These are phyloP conservation scores for Aspergillus fischeri DNA, from an alignment of 2,329 filamentous ascomycete genomes.

Conservation along the genomic window DNA sequence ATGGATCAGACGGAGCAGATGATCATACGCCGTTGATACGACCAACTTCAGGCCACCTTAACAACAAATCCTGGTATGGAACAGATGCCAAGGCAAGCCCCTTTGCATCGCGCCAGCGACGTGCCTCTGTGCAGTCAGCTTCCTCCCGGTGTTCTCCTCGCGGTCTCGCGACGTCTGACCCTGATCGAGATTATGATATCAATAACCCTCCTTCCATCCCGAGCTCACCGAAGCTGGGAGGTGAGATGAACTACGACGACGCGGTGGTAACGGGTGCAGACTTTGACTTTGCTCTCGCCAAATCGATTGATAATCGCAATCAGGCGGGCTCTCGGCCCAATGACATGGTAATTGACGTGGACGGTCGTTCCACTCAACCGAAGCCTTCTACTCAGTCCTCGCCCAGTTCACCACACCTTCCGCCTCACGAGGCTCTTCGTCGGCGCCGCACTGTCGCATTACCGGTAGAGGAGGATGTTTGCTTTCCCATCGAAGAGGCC, in stretches of 20 bases:
- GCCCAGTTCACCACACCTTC: constrained; percentile 36
- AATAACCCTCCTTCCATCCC: constrained; percentile 64
- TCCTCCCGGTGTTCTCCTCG: constrained; percentile 29
- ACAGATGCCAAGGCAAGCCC: constrained; percentile 26
- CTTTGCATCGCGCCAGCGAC: constrained; percentile 22
- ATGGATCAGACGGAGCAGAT: constrained; percentile 33
- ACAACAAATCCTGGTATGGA: constrained; percentile 33
- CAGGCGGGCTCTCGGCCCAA: constrained; percentile 26
- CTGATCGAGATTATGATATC: constrained; percentile 52
- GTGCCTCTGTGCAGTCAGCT: constrained; percentile 22
- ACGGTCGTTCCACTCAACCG: constrained; percentile 24
- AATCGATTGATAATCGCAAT: constrained; percentile 34
- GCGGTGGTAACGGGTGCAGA: constrained; percentile 42
- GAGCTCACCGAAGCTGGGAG: constrained; percentile 52
- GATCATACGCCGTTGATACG: constrained; percentile 55
- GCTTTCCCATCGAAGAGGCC: constrained; percentile 75
- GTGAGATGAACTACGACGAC: constrained; percentile 54
- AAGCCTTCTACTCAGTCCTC: constrained; percentile 30
- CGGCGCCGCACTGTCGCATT: constrained; percentile 58
- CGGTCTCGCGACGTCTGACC: constrained; percentile 21
- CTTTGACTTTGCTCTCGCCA: constrained; percentile 37
- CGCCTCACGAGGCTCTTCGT: constrained; percentile 34
- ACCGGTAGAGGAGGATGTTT: constrained; percentile 80
- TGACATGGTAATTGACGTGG: constrained; percentile 45
- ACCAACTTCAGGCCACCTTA: constrained; percentile 25